phyloP scores from a whole-genome alignment of 106 monocot genomes.

The Iris macrosiphon region DNA sequence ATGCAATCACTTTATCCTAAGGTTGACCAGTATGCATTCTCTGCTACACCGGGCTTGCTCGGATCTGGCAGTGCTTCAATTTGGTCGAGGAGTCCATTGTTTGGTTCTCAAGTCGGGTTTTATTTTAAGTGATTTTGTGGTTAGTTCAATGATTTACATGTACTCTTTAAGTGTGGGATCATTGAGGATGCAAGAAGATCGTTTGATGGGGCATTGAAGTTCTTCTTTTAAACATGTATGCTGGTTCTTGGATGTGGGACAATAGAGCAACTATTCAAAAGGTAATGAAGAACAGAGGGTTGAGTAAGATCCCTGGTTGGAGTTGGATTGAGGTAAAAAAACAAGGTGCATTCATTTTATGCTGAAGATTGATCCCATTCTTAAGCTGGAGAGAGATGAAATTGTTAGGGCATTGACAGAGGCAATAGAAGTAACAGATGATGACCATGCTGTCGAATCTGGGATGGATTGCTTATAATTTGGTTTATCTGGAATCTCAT shows the following conservation, averaged over 20 bases:
- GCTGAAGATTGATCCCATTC: conserved; percentile 74
- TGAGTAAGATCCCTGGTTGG: conserved; percentile 81
- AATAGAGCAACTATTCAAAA: conserved; percentile 48
- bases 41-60: conserved; percentile 61
- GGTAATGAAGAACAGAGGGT: conserved; percentile 62
- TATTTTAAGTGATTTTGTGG: conserved; percentile 51
- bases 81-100: conserved; percentile 55
- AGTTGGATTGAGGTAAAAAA: conserved; percentile 90
- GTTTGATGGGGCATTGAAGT: conserved; percentile 48
- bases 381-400: conserved; percentile 34
- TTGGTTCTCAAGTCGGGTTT: conserved; percentile 37
- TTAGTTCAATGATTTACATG: conserved; percentile 69
- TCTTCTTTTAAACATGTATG: no score
- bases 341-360: conserved; percentile 68
- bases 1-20: conserved; percentile 27
- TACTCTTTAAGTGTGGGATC: conserved; percentile 72
- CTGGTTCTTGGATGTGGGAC: no score
- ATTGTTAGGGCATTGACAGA: conserved; percentile 31
- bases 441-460: no score
- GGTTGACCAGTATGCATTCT: conserved; percentile 63
- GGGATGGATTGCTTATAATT: no score
- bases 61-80: conserved; percentile 58
- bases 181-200: conserved; percentile 44
- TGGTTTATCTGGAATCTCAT: no score
- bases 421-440: conserved; percentile 12